Base-by-base conservation (phyloP, 176 grass and related monocot genomes). In the Aegilops longissima region DNA sequence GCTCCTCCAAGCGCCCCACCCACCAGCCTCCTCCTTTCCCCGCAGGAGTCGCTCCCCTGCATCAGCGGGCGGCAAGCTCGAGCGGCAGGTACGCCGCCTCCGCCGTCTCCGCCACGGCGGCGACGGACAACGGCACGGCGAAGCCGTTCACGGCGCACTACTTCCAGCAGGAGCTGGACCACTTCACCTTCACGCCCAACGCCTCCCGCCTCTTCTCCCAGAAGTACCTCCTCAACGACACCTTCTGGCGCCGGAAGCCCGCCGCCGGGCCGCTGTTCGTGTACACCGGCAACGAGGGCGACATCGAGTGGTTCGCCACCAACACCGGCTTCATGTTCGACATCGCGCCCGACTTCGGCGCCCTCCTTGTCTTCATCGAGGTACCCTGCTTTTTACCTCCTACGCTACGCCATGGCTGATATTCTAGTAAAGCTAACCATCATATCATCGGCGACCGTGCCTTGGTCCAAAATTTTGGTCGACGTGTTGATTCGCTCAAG, bases 301-400 rank as follows among this genome's bases (percentile, higher is more conserved):
- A 94, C 71, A 93, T 96, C 80, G 97, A 94, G 85, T 98, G 91
- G 94, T 93, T 94, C 66, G 85, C 97, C 30, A 90, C 80, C 69
- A 94, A 90, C 87, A 99, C 94, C 1, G 94, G 94, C 2, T 98
- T 96, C 94, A 86, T 98, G 97, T 88, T 91, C 87, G 97, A 98
- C 75, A 85, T 93, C 61, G 97, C 97, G 2, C 97, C 92, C 14
- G 52, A 83, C 24, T 99, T 96, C 87, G 65, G 82, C 29, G 97
- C 97, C 12, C 84, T 99, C 13, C 92, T 99, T 42, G 89, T 99
- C 87, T 99, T 99, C 97, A 89, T 99, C 87, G 96, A 98, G 93
- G 96, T 91, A 84, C 5, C 5, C 25, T 2, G 2, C 66, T 33
- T 4, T 13, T 6, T n/a, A n/a, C n/a, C n/a, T n/a, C n/a, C n/a